phyloP scores from a whole-genome alignment of 257 asterid genomes.

The Fraxinus quadrangulata region DNA sequence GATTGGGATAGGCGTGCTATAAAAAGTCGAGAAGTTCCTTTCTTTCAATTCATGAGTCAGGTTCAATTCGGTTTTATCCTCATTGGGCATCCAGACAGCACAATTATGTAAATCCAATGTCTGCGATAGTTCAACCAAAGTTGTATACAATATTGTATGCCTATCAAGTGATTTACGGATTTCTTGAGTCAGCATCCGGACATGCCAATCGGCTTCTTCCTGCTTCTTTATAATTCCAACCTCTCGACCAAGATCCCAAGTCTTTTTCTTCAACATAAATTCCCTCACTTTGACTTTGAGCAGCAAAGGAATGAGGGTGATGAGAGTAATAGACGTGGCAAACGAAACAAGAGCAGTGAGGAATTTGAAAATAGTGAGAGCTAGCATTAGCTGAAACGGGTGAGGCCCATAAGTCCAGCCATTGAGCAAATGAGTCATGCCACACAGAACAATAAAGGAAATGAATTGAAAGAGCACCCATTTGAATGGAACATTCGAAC shows the following conservation, averaged over 20 bases:
- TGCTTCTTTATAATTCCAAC: conserved; percentile 71
- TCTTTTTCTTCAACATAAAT: conserved; percentile 70
- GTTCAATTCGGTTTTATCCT: conserved; percentile 63
- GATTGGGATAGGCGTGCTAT: conserved; percentile 41
- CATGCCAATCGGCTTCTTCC: conserved; percentile 80
- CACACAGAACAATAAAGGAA: conserved; percentile 85
- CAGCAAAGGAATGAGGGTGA: conserved; percentile 73
- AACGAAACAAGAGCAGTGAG: conserved; percentile 85
- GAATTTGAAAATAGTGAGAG: conserved; percentile 73
- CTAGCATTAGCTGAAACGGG: conserved; percentile 77
- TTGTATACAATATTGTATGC: conserved; percentile 77
- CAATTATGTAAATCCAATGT: conserved; percentile 74
- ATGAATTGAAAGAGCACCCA: conserved; percentile 90
- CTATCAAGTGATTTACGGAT: conserved; percentile 89
- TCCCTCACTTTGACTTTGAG: conserved; percentile 85
- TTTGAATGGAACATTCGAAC: conserved; percentile 79
- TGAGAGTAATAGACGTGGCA: conserved; percentile 82
- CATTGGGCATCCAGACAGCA: conserved; percentile 93
- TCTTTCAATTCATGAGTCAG: conserved; percentile 65
- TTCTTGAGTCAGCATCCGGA: conserved; percentile 92
- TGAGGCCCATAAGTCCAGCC: conserved; percentile 94
- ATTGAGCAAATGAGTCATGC: conserved; percentile 91
- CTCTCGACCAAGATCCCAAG: conserved; percentile 85
- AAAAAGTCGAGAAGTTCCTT: conserved; percentile 38
- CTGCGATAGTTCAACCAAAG: conserved; percentile 86